These are phyloP conservation scores for Litsea cubeba DNA, from an alignment of 164 flowering plant genomes.

Conservation along the genomic window DNA sequence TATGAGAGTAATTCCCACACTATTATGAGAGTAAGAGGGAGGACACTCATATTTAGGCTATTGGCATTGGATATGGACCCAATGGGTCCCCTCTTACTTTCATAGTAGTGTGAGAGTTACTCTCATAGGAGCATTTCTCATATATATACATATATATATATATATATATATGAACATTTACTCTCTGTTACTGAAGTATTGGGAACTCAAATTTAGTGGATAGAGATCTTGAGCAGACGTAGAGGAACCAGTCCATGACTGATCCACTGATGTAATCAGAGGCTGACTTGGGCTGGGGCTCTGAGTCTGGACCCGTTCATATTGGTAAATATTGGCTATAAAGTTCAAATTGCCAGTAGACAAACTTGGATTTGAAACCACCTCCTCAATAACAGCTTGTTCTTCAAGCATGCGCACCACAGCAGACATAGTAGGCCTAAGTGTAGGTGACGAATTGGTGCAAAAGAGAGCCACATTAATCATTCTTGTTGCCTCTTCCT, in stretches of 20 bases:
- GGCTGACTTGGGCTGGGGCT: not conserved
- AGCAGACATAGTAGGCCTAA: slow-evolving; percentile 51
- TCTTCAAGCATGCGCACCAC: slow-evolving; percentile 66
- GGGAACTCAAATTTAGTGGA: slow-evolving; percentile 28
- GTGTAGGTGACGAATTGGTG: slow-evolving; percentile 30
- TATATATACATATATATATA: no score
- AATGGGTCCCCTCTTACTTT: no score
- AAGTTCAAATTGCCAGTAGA: slow-evolving; percentile 8
- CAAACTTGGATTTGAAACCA: slow-evolving; percentile 4
- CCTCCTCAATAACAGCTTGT: slow-evolving; percentile 12
- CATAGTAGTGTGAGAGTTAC: no score
- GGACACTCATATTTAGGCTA: no score
- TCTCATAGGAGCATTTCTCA: no score
- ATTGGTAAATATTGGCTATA: slow-evolving; percentile 8
- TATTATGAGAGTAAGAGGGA: no score
- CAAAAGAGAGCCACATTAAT: slow-evolving; percentile 43
- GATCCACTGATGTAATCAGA: slow-evolving; percentile 17
- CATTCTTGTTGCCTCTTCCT: slow-evolving; percentile 32
- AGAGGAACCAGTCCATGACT: slow-evolving; percentile 27
- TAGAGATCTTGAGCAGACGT: slow-evolving; percentile 37
- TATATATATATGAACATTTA: not conserved
- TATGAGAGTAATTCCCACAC: no score
- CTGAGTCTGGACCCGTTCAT: slow-evolving; percentile 8
- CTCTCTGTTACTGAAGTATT: slow-evolving; percentile 13
- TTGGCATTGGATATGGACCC: no score